Conservation (phyloP, 2,329 filamentous ascomycete genomes). For the Pseudodiploospora longispora region DNA sequence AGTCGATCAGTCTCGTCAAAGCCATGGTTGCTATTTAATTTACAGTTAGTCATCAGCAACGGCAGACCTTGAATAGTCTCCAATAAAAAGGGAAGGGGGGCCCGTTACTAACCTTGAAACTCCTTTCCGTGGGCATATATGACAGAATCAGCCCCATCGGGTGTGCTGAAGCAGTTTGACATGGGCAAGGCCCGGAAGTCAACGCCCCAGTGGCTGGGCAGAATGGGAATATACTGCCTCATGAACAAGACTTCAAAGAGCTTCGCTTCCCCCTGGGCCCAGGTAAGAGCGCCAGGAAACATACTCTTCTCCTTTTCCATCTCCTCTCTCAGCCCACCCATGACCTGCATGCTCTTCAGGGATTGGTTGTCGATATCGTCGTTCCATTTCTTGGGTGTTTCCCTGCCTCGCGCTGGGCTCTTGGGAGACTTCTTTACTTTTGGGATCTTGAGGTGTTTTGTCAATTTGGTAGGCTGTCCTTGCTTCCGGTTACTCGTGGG, state of each 20-base stretch:
- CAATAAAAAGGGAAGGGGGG: neutral
- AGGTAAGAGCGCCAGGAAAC: conserved; percentile 36
- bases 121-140: conserved; percentile 30
- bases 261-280: conserved; percentile 42
- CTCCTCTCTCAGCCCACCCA: conserved; percentile 17
- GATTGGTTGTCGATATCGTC: neutral
- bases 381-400: too few relatives aligned
- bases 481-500: too few relatives aligned
- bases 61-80: neutral
- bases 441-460: too few relatives aligned
- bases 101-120: conserved; percentile 24
- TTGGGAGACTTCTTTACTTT: too few relatives aligned
- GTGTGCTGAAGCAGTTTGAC: conserved; percentile 25
- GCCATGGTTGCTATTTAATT: conserved; percentile 28
- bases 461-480: too few relatives aligned
- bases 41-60: conserved; percentile 8
- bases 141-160: conserved; percentile 22
- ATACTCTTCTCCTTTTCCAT: conserved; percentile 36
- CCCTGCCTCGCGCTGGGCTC: too few relatives aligned
- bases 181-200: conserved; percentile 34
- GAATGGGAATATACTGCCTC: conserved; percentile 31
- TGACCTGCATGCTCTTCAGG: neutral
- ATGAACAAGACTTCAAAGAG: conserved; percentile 35
- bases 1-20: conserved; percentile 30
- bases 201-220: conserved; percentile 32